Percentiles rank a stretch among this genome's conserved stretches.
phyloP scores from a whole-genome alignment of 306 rosid species.

The Acacia melanoxylon region DNA sequence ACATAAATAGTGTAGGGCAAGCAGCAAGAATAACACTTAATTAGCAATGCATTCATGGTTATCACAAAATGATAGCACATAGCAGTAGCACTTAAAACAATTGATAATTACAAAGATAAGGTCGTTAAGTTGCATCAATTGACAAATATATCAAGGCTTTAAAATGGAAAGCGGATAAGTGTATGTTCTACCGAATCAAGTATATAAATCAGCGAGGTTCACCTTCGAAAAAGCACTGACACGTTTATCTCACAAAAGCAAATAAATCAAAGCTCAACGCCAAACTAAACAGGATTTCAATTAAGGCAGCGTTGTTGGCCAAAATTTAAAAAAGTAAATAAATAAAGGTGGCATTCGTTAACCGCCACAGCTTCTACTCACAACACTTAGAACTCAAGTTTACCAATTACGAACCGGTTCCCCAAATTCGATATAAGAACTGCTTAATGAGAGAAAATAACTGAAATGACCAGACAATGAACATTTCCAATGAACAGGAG shows the following conservation, averaged over 20 bases:
- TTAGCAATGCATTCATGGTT: background rate
- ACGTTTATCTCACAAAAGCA: background rate
- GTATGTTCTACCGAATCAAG: background rate
- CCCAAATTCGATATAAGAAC: background rate
- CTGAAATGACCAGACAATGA: background rate
- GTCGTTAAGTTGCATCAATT: background rate
- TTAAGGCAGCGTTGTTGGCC: background rate
- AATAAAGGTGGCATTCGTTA: background rate
- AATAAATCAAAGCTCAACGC: background rate
- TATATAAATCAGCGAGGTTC: background rate
- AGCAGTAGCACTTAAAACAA: background rate
- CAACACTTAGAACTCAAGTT: background rate
- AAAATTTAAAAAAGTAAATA: too few species aligned
- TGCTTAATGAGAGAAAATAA: background rate
- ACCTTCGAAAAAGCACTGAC: background rate
- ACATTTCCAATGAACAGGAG: background rate
- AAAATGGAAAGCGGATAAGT: background rate
- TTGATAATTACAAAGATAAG: background rate
- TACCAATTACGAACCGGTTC: background rate
- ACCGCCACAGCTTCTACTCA: background rate
- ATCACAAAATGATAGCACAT: slow-evolving; percentile 10
- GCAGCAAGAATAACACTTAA: background rate
- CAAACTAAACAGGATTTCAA: background rate
- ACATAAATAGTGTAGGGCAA: slow-evolving; percentile 12
- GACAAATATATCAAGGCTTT: background rate